These are phyloP conservation scores for Peziza echinospora DNA, from an alignment of 495 filamentous ascomycete genomes.

Conservation along the genomic window DNA sequence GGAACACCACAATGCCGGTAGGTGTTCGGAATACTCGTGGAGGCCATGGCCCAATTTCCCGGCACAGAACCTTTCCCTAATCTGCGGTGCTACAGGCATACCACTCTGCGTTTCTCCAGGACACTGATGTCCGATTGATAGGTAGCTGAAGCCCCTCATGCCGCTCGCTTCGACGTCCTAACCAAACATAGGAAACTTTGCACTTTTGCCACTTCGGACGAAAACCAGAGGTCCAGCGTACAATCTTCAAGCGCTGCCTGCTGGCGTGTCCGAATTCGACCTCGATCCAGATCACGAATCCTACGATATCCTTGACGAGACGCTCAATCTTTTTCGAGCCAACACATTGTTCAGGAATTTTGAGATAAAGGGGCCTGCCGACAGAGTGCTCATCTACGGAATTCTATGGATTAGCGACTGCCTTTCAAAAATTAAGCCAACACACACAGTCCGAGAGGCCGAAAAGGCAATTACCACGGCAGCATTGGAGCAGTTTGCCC, in stretches of 20 bases:
- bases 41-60: too few species aligned
- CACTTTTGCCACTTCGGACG: conserved; percentile 81
- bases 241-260: conserved; percentile 48
- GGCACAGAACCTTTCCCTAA: too few species aligned
- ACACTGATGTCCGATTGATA: conserved; percentile 18
- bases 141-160: conserved; percentile 6
- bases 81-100: too few species aligned
- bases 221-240: conserved; percentile 80
- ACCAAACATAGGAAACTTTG: conserved; percentile 68
- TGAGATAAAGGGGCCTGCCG: conserved; percentile 91
- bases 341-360: conserved; percentile 99
- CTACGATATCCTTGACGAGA: conserved; percentile 90
- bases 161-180: too few species aligned
- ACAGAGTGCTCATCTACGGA: conserved; percentile 86
- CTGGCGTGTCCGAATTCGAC: conserved; percentile 42
- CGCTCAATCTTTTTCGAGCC: conserved; percentile 78
- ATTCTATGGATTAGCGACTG: conserved; percentile 85
- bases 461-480: conserved; percentile 34
- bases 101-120: conserved; percentile 19
- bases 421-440: conserved; percentile 59
- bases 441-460: conserved; percentile 32
- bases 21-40: too few species aligned
- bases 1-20: too few species aligned
- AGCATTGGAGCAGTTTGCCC: conserved; percentile 78
- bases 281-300: conserved; percentile 67